Evolutionary conservation across 345 rosid species (phyloP), one percentile per base, ranked within the genome.

Genomic region (Gossypium bickii): DNA sequence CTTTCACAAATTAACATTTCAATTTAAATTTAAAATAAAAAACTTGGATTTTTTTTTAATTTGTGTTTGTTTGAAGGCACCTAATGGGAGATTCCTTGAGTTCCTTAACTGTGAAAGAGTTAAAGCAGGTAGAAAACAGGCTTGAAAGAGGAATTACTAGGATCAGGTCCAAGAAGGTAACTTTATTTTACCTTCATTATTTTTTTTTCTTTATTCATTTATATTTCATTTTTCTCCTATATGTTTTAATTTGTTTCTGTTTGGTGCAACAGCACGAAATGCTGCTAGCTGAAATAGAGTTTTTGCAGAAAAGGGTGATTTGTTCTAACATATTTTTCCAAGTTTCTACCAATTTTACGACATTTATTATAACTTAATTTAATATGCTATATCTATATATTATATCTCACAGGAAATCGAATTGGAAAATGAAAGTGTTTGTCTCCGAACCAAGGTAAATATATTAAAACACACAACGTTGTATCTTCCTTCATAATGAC

Each of bases 161-260:
- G 76, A 91, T 95, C 81, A 89, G 98, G 80, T 90, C 99, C 62
- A 95, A 95, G 87, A 95, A 95, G 97, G 99, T 95, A 89, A 72
- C 58, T 55, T 56, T 56, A 9, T 9, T 58, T 58, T 58, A 22
- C 29, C 12, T 58, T 24, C 29, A 58, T 24, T 24, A 22, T 58
- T 22, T 11, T 47, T 47, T 47, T 2, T 9, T 4, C 4, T 47
- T 11, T 12, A 47, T 12, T 47, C 3, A 56, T 56, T 20, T 56
- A 22, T 9, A 29, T 7, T 16, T 17, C 10, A 17, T 4, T 0
- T 22, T 47, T 7, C 8, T 22, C 43, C 48, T 2, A 6, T 29
- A 10, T 5, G 7, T 18, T 12, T 13, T 43, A 57, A 62, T 51
- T 13, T 76, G 45, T 74, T 16, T 53, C 38, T 44, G 58, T 75